These are phyloP conservation scores for Penicillium fuscoglaucum DNA, from an alignment of 2,329 filamentous ascomycete species.

Conservation along the genomic window DNA sequence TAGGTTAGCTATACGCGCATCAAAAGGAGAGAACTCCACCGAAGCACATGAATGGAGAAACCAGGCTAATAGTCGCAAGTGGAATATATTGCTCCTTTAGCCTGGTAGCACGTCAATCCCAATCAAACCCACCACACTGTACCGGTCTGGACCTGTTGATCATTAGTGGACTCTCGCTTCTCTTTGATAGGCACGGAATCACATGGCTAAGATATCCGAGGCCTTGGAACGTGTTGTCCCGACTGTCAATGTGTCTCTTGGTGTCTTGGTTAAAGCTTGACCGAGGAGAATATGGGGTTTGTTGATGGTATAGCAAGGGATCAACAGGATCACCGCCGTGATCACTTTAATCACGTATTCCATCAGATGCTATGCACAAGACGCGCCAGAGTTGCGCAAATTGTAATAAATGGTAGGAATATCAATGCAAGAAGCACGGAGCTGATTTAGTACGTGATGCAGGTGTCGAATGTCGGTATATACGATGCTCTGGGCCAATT, in stretches of 20 bases:
- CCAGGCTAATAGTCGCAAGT: background rate
- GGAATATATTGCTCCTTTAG: background rate
- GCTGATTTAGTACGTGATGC: background rate
- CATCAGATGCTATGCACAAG: background rate
- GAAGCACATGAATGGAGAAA: background rate
- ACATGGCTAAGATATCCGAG: background rate
- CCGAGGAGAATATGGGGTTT: background rate
- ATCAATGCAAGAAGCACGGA: background rate
- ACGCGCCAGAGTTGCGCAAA: background rate
- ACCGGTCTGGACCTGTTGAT: conserved; percentile 23
- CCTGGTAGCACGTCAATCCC: conserved; percentile 16
- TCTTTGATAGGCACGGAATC: background rate
- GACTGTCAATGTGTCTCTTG: background rate
- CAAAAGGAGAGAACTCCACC: background rate
- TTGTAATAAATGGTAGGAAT: background rate
- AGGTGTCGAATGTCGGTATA: background rate
- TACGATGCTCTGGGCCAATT: background rate
- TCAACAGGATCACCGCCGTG: background rate
- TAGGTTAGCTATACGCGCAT: background rate
- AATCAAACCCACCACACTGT: conserved; percentile 18
- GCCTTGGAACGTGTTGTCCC: no score
- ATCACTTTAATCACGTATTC: background rate
- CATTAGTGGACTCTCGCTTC: background rate
- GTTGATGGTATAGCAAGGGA: background rate
- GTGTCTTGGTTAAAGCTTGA: conserved; percentile 15